These are phyloP conservation scores for Lentinula raphanica DNA, from an alignment of 768 basidiomycete species.

Conservation along the genomic window DNA sequence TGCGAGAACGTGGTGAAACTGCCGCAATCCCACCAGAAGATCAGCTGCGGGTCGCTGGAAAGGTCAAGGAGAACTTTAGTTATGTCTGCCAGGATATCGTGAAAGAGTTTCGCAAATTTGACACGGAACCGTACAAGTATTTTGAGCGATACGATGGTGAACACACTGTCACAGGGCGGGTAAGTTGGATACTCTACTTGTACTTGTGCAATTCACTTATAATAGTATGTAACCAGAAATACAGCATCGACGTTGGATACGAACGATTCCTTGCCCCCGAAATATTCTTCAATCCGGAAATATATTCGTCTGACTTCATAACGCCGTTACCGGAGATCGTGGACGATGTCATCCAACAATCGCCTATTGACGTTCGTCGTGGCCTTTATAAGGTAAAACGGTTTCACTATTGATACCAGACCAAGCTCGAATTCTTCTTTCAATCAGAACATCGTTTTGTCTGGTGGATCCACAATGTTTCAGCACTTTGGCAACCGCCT, in stretches of 20 bases:
- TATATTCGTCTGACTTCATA: slow-evolving; percentile 94
- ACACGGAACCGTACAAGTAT: slow-evolving; percentile 90
- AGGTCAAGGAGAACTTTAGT: slow-evolving; percentile 96
- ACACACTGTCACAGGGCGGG: slow-evolving; percentile 87
- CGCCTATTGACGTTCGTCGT: slow-evolving; percentile 94
- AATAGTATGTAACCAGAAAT: slow-evolving; percentile 60
- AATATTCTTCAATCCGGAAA: slow-evolving; percentile 99
- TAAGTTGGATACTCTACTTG: slow-evolving; percentile 28
- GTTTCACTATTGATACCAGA: not conserved
- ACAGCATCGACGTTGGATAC: slow-evolving; percentile 90
- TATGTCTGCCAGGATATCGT: slow-evolving; percentile 99
- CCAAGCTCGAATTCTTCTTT: not conserved
- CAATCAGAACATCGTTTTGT: slow-evolving; percentile 87
- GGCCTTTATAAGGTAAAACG: slow-evolving; percentile 83
- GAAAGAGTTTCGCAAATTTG: slow-evolving; percentile 97
- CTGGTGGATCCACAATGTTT: slow-evolving; percentile 99
- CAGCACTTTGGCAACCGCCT: slow-evolving; percentile 96
- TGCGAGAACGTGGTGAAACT: slow-evolving; percentile 94
- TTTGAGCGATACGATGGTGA: slow-evolving; percentile 93
- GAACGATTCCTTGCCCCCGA: slow-evolving; percentile 99
- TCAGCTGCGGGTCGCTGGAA: slow-evolving; percentile 84
- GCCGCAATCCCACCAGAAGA: slow-evolving; percentile 90
- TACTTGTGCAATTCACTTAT: too few species aligned
- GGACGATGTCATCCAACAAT: slow-evolving; percentile 91
- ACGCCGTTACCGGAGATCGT: slow-evolving; percentile 96